These are phyloP conservation scores for Phytopythium mirpurense DNA, from an alignment of 352 stramenopile species.

Conservation along the genomic window DNA sequence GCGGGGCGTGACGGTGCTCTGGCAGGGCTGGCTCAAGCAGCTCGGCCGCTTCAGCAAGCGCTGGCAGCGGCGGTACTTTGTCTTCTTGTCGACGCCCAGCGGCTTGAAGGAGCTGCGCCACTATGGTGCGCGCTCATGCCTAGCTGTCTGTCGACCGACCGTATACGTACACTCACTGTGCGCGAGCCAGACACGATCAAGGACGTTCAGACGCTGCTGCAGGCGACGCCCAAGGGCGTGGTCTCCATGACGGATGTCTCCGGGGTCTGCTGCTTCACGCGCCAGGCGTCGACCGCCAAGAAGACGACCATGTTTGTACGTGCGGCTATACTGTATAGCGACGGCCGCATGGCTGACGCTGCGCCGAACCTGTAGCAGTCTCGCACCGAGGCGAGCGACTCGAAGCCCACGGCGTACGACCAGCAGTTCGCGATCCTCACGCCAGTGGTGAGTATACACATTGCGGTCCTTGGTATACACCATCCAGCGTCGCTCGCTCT, in stretches of 20 bases:
- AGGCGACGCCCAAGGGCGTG: constrained; percentile 67
- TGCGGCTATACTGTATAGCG: too few relatives aligned
- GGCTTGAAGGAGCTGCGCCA: constrained; percentile 74
- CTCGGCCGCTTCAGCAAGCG: constrained; percentile 79
- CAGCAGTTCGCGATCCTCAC: constrained; percentile 78
- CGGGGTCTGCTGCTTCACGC: constrained; percentile 72
- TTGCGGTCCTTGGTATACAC: neutral
- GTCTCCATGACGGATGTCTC: constrained; percentile 66
- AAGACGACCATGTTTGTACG: constrained; percentile 64
- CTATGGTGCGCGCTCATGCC: constrained; percentile 35
- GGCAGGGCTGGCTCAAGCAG: constrained; percentile 84
- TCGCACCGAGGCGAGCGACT: constrained; percentile 49
- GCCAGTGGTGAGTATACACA: constrained; percentile 32
- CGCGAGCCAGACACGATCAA: constrained; percentile 45
- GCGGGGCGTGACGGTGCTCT: constrained; percentile 63
- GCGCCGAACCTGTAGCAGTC: constrained; percentile 23
- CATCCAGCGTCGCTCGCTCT: neutral
- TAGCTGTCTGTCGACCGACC: neutral
- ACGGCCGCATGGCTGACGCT: too few relatives aligned
- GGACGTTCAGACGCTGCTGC: constrained; percentile 48
- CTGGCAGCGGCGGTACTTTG: constrained; percentile 73
- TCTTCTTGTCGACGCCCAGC: constrained; percentile 62
- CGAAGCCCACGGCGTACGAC: constrained; percentile 43
- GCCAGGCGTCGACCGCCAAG: constrained; percentile 26
- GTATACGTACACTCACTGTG: neutral